Percentiles rank a stretch among this genome's conserved stretches.
phyloP scores from a whole-genome alignment of 306 rosid genomes.

The Ochetophila trinervis region DNA sequence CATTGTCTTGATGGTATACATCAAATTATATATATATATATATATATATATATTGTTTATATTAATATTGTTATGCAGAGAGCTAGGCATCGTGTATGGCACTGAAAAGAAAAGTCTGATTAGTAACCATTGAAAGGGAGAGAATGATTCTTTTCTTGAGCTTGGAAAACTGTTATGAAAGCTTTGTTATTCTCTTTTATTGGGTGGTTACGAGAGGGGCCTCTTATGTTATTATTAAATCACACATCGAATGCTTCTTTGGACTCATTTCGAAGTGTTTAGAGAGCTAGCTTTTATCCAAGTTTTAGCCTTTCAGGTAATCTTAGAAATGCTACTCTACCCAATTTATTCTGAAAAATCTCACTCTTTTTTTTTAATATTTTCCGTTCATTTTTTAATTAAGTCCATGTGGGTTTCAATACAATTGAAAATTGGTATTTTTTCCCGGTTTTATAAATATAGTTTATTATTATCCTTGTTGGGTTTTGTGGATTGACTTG shows the following conservation, averaged over 20 bases:
- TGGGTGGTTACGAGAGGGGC: neutral
- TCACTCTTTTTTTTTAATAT: conserved; percentile 8
- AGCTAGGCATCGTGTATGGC: too few relatives aligned
- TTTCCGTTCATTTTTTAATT: conserved; percentile 9
- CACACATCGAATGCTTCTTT: neutral
- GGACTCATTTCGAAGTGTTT: too few relatives aligned
- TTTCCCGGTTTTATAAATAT: conserved; percentile 19
- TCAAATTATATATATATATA: too few relatives aligned
- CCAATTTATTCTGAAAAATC: conserved; percentile 4
- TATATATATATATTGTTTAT: too few relatives aligned
- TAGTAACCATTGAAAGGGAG: conserved; percentile 18
- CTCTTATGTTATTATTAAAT: too few relatives aligned
- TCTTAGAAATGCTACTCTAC: conserved; percentile 8
- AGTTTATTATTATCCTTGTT: conserved; percentile 20
- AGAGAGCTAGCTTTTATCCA: conserved; percentile 4
- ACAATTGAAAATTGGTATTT: conserved; percentile 9
- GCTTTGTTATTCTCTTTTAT: conserved; percentile 11
- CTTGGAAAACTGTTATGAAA: conserved; percentile 23
- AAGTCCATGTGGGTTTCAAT: conserved; percentile 31
- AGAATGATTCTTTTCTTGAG: conserved; percentile 49
- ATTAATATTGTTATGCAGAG: neutral
- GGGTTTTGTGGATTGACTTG: conserved; percentile 18
- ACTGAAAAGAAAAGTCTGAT: conserved; percentile 6
- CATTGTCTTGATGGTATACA: neutral
- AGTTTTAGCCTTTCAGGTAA: conserved; percentile 30